Conservation (phyloP, 1,284 basidiomycete genomes). For the Cutaneotrichosporon cutaneum region DNA sequence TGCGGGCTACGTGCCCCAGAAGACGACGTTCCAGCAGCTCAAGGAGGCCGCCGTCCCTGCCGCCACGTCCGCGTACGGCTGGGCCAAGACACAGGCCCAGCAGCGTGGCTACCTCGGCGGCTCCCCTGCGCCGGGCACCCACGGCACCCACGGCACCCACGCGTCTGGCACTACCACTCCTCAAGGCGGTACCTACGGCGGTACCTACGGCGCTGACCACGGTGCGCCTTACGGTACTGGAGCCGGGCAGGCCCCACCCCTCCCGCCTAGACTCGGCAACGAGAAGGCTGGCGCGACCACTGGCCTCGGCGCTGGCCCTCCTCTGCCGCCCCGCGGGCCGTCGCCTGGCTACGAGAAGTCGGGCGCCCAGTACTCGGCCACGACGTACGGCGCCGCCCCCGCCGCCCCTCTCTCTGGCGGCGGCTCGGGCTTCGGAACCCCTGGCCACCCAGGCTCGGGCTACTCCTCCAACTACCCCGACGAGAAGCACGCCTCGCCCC, state of each 20-base stretch:
- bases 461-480: constrained; percentile 6
- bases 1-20: neutral
- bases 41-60: constrained; percentile 10
- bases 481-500: neutral
- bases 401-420: neutral
- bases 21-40: constrained; percentile 13
- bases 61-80: neutral
- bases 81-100: neutral
- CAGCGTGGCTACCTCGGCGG: neutral
- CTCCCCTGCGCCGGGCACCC: neutral
- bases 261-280: neutral
- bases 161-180: neutral
- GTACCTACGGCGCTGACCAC: too few relatives aligned
- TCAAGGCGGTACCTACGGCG: neutral
- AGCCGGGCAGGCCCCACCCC: neutral
- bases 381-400: neutral
- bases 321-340: neutral
- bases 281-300: constrained; percentile 2
- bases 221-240: neutral
- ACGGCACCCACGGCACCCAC: neutral
- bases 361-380: neutral
- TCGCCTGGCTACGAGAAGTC: constrained; percentile 2
- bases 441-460: neutral
- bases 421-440: neutral
- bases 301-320: neutral